Conservation (phyloP, 495 filamentous ascomycete species). For the Annulohypoxylon stygium region DNA sequence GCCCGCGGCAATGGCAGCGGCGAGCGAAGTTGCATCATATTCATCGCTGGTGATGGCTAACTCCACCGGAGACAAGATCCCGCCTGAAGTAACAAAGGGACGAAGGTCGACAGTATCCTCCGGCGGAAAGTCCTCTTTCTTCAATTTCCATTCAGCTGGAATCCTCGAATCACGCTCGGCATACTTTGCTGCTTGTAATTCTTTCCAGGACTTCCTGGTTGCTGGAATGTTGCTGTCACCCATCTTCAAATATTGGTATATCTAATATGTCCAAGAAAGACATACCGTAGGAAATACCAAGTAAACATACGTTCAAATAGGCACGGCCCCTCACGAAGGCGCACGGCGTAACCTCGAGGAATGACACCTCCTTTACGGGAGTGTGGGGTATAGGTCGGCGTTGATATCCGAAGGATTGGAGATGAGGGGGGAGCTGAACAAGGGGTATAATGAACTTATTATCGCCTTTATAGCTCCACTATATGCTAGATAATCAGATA, state of each 20-base stretch:
- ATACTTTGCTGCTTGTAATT: slow-evolving; percentile 41
- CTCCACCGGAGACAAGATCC: slow-evolving; percentile 37
- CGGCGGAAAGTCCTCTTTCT: slow-evolving; percentile 31
- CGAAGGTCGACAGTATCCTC: slow-evolving; percentile 43
- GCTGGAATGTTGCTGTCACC: slow-evolving; percentile 5
- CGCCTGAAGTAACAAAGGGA: slow-evolving; percentile 32
- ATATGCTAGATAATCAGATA: slow-evolving; percentile 39
- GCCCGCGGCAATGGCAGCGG: slow-evolving; percentile 39
- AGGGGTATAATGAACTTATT: slow-evolving; percentile 1
- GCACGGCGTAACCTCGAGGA: background rate
- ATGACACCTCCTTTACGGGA: slow-evolving; percentile 6
- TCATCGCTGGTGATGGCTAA: slow-evolving; percentile 36
- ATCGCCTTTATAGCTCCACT: slow-evolving; percentile 1
- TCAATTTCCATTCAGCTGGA: slow-evolving; percentile 46
- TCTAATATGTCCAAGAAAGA: background rate
- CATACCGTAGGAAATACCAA: slow-evolving; percentile 7
- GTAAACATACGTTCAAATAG: slow-evolving; percentile 9
- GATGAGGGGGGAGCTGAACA: slow-evolving; percentile 25
- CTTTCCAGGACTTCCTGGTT: slow-evolving; percentile 43
- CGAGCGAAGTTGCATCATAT: slow-evolving; percentile 43
- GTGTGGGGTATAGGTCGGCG: slow-evolving; percentile 28
- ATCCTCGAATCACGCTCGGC: slow-evolving; percentile 42
- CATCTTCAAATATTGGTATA: slow-evolving; percentile 22
- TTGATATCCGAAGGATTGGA: slow-evolving; percentile 29
- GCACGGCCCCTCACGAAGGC: slow-evolving; percentile 16